Base-by-base conservation (phyloP, 108 stramenopile genomes). In the Nitzschia sp. region DNA sequence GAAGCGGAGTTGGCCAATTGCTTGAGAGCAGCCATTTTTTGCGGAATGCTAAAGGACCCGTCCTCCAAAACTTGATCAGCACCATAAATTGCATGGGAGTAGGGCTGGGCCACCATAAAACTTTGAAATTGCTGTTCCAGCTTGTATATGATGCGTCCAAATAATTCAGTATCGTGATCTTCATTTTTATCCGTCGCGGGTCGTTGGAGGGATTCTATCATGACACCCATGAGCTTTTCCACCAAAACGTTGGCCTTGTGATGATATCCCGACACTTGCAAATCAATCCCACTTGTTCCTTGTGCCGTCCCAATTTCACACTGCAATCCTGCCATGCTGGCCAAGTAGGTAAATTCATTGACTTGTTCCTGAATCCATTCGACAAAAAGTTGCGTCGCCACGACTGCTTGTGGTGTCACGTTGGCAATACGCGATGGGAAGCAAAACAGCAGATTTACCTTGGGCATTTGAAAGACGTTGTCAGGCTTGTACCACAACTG, bases 401-500 rank as follows among this genome's bases (percentile, higher is more conserved):
- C 79, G 11, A 25, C 36, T 15, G 41, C 59, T 23, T 76, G 68
- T 23, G 72, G 53, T 0, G 72, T 54, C 5, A 52, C 61, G 11
- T 19, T 28, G 15, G 52, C 55, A 26, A 50, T 21, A 2, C 32
- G 31, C 4, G 53, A 56, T 23, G 41, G 19, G 38, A 72, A 80
- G n/a, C 45, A 28, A 1, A 68, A 64, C 72, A 80, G 77, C 1
- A 90, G 58, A 69, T 84, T 86, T 11, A 85, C 84, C 75, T 90
- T 94, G 21, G 92, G 92, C 80, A 87, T 88, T 26, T 74, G 47
- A 79, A 90, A 94, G 5, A 72, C 63, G 21, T 72, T 81, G 63
- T 94, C 89, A 13, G 80, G 77, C 68, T 85, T 88, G 81, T 89
- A 84, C 89, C 89, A 94, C 15, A 86, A 33, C 8, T 78, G 70